These are phyloP conservation scores for Imleria badia DNA, from an alignment of 768 basidiomycete genomes.

Conservation along the genomic window DNA sequence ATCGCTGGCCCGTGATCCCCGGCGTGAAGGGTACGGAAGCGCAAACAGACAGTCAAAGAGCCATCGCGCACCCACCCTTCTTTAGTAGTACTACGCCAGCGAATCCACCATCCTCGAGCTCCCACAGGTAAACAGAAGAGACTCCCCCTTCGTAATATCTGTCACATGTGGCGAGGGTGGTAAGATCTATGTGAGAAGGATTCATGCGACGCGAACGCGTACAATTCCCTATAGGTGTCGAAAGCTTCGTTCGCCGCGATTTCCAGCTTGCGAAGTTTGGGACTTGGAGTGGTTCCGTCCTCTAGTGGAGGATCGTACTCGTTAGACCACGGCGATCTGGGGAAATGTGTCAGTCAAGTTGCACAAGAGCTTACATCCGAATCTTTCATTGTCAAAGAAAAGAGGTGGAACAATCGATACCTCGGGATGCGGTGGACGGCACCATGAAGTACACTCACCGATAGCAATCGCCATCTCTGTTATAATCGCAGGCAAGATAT, in stretches of 20 bases:
- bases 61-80: constrained; percentile 61
- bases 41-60: not conserved
- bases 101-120: constrained; percentile 93
- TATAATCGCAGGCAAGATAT: constrained; percentile 93
- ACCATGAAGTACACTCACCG: constrained; percentile 40
- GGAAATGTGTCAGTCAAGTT: constrained; percentile 13
- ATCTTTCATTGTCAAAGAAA: not conserved
- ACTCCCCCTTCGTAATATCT: constrained; percentile 99
- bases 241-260: constrained; percentile 94
- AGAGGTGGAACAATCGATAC: not conserved
- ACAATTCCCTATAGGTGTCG: constrained; percentile 97
- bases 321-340: constrained; percentile 97
- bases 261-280: constrained; percentile 87
- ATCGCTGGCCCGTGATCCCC: not conserved
- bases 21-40: constrained; percentile 3
- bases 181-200: not conserved
- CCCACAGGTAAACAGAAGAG: constrained; percentile 97
- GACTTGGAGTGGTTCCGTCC: constrained; percentile 83
- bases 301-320: constrained; percentile 89
- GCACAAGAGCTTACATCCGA: not conserved
- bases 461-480: constrained; percentile 88
- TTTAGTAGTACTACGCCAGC: constrained; percentile 96
- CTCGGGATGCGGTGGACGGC: not conserved
- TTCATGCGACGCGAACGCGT: constrained; percentile 21
- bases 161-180: constrained; percentile 3